Conservation (phyloP, 345 rosid genomes). For the Durio zibethinus region DNA sequence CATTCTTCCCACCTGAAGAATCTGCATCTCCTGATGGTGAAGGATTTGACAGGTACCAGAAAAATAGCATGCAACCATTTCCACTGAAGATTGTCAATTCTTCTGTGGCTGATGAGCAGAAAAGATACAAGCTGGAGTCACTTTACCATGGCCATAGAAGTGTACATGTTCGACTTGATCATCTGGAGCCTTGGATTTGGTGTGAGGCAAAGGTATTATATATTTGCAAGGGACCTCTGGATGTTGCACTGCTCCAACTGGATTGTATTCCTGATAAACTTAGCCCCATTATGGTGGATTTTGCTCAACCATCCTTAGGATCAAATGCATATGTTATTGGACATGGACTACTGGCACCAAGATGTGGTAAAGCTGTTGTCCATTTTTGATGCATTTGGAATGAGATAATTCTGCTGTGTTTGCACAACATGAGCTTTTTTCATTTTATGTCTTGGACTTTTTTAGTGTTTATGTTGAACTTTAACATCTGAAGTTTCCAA, state of each 20-base stretch:
- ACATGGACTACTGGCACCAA: slow-evolving; percentile 13
- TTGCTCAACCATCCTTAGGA: slow-evolving; percentile 58
- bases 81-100: slow-evolving; percentile 23
- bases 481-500: slow-evolving; percentile 24
- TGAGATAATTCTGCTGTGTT: neutral
- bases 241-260: slow-evolving; percentile 80
- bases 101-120: slow-evolving; percentile 23
- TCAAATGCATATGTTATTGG: slow-evolving; percentile 70
- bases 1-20: slow-evolving; percentile 27
- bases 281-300: slow-evolving; percentile 45
- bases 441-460: neutral
- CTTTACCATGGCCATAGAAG: slow-evolving; percentile 35
- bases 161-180: slow-evolving; percentile 72
- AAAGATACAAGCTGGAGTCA: slow-evolving; percentile 33
- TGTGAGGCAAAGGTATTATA: slow-evolving; percentile 65
- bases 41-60: slow-evolving; percentile 27
- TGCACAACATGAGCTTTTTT: neutral
- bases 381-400: slow-evolving; percentile 1
- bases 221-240: slow-evolving; percentile 73
- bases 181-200: slow-evolving; percentile 73
- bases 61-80: slow-evolving; percentile 24
- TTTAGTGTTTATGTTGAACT: neutral
- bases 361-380: slow-evolving; percentile 56
- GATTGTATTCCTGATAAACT: slow-evolving; percentile 54
- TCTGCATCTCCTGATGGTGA: slow-evolving; percentile 23